Percentiles rank a stretch among this genome's conserved stretches.
These are phyloP conservation scores for Citrus medica DNA, from an alignment of 345 rosid species.

Conservation along the genomic window DNA sequence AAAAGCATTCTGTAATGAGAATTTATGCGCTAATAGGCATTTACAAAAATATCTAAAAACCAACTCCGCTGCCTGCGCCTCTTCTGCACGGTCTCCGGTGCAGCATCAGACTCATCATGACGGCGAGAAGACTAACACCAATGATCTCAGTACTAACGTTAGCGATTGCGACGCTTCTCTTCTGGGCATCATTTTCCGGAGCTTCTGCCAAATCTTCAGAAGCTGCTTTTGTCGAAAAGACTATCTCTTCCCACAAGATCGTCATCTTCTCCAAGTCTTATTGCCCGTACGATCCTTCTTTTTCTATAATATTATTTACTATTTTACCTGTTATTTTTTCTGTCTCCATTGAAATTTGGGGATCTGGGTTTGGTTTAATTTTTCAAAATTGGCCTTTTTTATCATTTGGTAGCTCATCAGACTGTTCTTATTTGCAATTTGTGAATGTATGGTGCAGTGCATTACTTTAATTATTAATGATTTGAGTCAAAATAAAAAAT, in stretches of 20 bases:
- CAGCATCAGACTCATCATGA: not conserved
- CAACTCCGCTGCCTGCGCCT: not conserved
- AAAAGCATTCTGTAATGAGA: no score
- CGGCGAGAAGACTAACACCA: slow-evolving; percentile 10
- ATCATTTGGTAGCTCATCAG: not conserved
- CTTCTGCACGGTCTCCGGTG: not conserved
- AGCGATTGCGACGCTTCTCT: slow-evolving; percentile 16
- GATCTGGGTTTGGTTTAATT: not conserved
- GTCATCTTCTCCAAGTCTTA: slow-evolving; percentile 97
- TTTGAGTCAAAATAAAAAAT: not conserved
- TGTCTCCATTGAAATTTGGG: not conserved
- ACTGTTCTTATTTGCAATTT: not conserved
- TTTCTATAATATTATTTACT: not conserved
- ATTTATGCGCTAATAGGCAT: no score
- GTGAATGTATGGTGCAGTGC: not conserved
- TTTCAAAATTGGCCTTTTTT: not conserved
- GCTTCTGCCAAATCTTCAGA: slow-evolving; percentile 31
- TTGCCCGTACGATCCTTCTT: slow-evolving; percentile 61
- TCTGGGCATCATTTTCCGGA: slow-evolving; percentile 16
- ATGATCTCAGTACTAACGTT: slow-evolving; percentile 2
- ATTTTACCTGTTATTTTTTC: not conserved
- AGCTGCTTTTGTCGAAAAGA: slow-evolving; percentile 59
- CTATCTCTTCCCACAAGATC: slow-evolving; percentile 78
- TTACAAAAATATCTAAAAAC: not conserved
- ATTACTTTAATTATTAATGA: not conserved